Base-by-base conservation (phyloP, 768 basidiomycete genomes). In the Lepiota subincarnata region DNA sequence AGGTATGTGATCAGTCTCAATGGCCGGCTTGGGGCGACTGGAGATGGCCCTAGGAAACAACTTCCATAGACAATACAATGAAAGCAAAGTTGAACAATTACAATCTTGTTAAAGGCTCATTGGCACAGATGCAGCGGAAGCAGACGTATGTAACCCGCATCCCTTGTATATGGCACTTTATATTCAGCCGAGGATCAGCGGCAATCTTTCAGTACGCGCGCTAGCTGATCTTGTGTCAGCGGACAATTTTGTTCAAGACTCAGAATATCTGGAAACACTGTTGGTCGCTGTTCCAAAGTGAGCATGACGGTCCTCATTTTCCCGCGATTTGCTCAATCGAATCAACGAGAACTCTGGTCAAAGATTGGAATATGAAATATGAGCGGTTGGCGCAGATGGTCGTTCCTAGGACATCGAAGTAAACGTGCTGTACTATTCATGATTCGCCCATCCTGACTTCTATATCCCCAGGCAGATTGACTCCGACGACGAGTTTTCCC, bases 251-350 rank as follows among this genome's bases (percentile, higher is more conserved):
- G 78, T 97, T 45, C 78, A 83, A 49, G 87, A 94, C 55, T 96
- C 93, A 2, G 97, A 99, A 65, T 98, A 93, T 66, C 73, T 98
- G 60, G 92, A 98, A 68, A 94, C 95, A 0, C 68, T 95, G 22
- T 70, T 98, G 6, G 92, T 98, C 5, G 95, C 94, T 5, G 92
- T 98, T 26, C 95, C 96, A 43, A 96, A 84, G 96, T 97, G 69
- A 68, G 80, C 67, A 50, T 50, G 53, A 44, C 36, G 24, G 18
- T 24, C 28, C 44, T 44, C 19, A 56, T 55, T 20, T 37, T 52
- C 48, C 37, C 48, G 55, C 54, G 56, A 60, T 63, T 59, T 57
- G 52, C 48, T 69, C 64, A 63, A 62, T 55, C 54, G 55, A n/a
- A 48, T 49, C 64, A 41, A 24, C 66, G 89, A 95, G 77, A 83